Percentiles rank a stretch among this genome's conserved stretches.
Conservation (phyloP, 73 alveolate species). For the Stentor roeselii region DNA sequence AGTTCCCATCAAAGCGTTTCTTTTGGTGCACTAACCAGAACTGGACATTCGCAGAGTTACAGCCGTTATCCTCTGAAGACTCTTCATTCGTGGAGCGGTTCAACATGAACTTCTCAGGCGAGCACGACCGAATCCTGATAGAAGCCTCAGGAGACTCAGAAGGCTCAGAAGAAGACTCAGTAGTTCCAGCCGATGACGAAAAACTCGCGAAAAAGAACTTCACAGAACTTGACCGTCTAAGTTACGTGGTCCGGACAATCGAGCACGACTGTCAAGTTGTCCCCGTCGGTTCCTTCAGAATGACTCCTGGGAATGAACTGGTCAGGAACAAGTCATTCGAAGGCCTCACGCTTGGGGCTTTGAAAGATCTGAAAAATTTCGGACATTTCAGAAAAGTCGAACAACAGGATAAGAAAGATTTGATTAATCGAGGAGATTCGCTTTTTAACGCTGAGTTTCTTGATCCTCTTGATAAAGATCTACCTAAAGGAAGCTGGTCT, state of each 20-base stretch:
- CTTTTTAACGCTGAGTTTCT: constrained; percentile 60
- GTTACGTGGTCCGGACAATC: constrained; percentile 72
- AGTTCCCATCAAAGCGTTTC: constrained; percentile 85
- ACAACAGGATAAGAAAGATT: constrained; percentile 50
- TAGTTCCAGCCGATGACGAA: constrained; percentile 44
- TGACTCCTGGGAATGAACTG: constrained; percentile 83
- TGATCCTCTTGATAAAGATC: constrained; percentile 67
- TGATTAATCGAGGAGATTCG: constrained; percentile 62
- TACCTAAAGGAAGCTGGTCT: constrained; percentile 78
- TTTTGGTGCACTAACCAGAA: constrained; percentile 73
- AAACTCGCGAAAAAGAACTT: constrained; percentile 78
- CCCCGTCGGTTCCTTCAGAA: constrained; percentile 89
- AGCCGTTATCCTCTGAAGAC: constrained; percentile 68
- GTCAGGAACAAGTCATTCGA: constrained; percentile 76
- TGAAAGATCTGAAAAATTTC: constrained; percentile 56
- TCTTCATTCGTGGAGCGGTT: constrained; percentile 49
- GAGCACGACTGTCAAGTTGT: constrained; percentile 81
- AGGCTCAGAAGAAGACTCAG: constrained; percentile 48
- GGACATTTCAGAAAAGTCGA: constrained; percentile 77
- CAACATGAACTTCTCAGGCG: constrained; percentile 71
- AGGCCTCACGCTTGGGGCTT: constrained; percentile 56
- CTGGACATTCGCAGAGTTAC: constrained; percentile 74
- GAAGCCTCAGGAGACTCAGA: constrained; percentile 49
- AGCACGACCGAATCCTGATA: constrained; percentile 61
- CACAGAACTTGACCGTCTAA: constrained; percentile 84